Evolutionary conservation across 805 yeast genomes (phyloP).

Genomic region (Clavispora fructus): DNA sequence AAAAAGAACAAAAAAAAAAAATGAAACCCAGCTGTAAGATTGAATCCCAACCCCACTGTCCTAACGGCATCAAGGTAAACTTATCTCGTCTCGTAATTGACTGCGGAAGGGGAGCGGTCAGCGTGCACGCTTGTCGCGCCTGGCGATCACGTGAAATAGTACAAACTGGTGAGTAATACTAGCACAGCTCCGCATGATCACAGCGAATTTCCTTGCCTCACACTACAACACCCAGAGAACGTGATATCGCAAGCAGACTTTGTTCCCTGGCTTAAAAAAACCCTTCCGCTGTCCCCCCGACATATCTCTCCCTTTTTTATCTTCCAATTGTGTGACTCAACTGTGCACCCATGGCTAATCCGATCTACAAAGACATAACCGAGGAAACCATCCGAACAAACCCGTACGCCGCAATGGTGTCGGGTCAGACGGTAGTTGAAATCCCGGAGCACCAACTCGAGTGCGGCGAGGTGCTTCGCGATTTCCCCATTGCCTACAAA

Average conservation of each 20-base stretch:
- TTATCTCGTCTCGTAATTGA: neutral
- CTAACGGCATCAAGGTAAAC: too few species aligned
- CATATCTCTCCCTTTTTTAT: neutral
- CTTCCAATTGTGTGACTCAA: neutral
- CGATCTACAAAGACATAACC: conserved; percentile 35
- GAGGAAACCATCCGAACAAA: conserved; percentile 49
- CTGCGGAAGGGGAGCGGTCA: neutral
- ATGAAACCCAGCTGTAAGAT: too few species aligned
- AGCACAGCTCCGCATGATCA: neutral
- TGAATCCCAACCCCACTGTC: too few species aligned
- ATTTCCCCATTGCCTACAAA: conserved; percentile 91
- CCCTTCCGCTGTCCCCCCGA: too few species aligned
- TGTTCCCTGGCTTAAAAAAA: too few species aligned
- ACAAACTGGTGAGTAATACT: neutral
- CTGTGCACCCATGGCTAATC: conserved; percentile 5
- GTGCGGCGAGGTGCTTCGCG: conserved; percentile 65
- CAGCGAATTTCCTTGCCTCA: neutral
- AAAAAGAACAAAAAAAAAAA: too few species aligned
- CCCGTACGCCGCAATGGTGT: conserved; percentile 64
- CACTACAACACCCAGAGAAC: neutral
- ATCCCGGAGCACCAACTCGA: conserved; percentile 74
- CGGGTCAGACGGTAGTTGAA: conserved; percentile 71
- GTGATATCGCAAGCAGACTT: neutral
- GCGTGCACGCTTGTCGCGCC: neutral
- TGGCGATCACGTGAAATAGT: neutral